Evolutionary conservation across 177 flowering plant species (phyloP), one percentile per base, ranked within the genome.

Genomic region (Tripterygium wilfordii): DNA sequence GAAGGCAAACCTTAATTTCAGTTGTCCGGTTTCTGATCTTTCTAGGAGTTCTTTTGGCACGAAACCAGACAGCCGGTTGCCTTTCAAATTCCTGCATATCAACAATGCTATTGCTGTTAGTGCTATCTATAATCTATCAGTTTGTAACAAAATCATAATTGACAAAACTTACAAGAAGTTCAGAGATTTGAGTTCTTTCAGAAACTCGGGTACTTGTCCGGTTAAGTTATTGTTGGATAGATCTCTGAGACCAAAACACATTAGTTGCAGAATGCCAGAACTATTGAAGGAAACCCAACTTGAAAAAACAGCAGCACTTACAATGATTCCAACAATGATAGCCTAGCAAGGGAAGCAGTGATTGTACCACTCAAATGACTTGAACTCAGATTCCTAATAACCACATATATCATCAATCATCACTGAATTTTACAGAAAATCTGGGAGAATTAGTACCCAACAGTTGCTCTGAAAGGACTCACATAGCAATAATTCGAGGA

Each of bases 131-230:
- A 7, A 14, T 36, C 17, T 12, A 16, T 2, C 8, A 9, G 23
- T 40, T 18, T 15, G 17, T 4, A 8, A 5, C 5, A 3, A 3
- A 12, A 4, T 22, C 36, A 36, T 21, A 42, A 2, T 16, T 26
- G 1, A n/a, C n/a, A n/a, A n/a, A 52, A 61, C 74, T 60, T 66
- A 75, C 76, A 75, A 51, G 46, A 48, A 30, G 13, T 15, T 62
- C 55, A 75, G 49, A 29, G 17, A 22, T 20, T 57, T 41, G 17
- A 75, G 45, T 18, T 58, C 27, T 9, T 67, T 32, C 15, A 49
- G 42, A 48, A 69, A 67, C 10, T 60, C 63, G 20, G 80, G 80
- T 25, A 76, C 33, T 15, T 37, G 5, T 3, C 82, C 78, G 0
- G 48, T 55, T 15, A 72, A 58, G 14, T 29, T 45, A 36, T 76